Evolutionary conservation across 2,329 filamentous ascomycete species (phyloP).

Genomic region (Scedosporium apiospermum): DNA sequence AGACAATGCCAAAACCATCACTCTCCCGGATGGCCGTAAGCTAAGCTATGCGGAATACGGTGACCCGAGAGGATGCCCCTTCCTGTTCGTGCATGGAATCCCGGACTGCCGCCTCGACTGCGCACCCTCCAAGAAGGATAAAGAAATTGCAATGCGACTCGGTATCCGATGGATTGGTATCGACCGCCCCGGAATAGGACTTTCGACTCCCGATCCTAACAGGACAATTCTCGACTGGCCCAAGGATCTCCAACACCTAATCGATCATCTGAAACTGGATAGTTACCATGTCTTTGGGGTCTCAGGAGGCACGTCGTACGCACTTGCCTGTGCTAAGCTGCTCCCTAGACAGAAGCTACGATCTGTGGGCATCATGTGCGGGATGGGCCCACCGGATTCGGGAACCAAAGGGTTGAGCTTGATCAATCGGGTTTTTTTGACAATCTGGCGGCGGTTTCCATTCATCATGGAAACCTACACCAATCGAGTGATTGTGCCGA

Average conservation of each 20-base stretch:
- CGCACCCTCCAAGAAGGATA: not conserved
- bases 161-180: conserved; percentile 6
- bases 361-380: conserved; percentile 5
- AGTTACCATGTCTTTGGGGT: conserved; percentile 4
- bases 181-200: conserved; percentile 7
- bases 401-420: not conserved
- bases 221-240: conserved; percentile 5
- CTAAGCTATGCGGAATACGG: conserved; percentile 32
- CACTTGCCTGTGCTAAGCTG: conserved; percentile 7
- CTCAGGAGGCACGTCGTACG: conserved; percentile 5
- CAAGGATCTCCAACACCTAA: conserved; percentile 4
- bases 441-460: not conserved
- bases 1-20: conserved; percentile 15
- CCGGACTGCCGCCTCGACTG: not conserved
- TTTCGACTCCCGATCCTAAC: not conserved
- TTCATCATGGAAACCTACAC: not conserved
- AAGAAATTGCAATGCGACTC: not conserved
- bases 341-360: conserved; percentile 1
- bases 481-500: not conserved
- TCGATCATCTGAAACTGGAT: conserved; percentile 2
- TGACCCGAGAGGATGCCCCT: conserved; percentile 16
- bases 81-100: not conserved
- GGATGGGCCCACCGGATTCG: conserved; percentile 1
- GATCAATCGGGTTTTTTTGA: not conserved
- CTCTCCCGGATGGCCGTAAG: conserved; percentile 27